Evolutionary conservation across 2,329 filamentous ascomycete genomes (phyloP).

Genomic region (Fusarium algeriense): DNA sequence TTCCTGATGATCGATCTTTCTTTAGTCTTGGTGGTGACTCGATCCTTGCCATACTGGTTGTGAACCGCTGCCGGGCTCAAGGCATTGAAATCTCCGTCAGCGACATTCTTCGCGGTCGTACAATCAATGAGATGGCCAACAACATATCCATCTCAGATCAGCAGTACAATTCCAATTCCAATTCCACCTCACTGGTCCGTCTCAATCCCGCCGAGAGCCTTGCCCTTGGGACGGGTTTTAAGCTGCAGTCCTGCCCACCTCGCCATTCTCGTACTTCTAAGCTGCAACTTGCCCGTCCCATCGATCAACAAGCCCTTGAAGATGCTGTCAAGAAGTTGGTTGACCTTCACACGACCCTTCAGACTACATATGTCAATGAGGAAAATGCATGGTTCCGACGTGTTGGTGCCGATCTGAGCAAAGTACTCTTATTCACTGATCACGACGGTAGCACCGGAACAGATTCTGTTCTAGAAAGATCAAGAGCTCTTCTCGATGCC

Average conservation of each 20-base stretch:
- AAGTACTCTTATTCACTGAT: neutral
- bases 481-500: neutral
- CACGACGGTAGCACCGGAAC: neutral
- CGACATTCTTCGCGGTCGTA: neutral
- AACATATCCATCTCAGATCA: neutral
- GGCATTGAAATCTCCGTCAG: neutral
- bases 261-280: neutral
- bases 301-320: neutral
- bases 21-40: constrained; percentile 3
- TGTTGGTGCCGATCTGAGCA: neutral
- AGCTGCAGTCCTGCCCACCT: neutral
- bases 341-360: neutral
- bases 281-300: neutral
- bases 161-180: neutral
- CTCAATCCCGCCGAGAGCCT: neutral
- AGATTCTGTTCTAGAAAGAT: neutral
- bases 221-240: neutral
- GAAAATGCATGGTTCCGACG: neutral
- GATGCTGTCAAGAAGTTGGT: neutral
- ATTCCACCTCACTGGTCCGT: neutral
- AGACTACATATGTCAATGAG: neutral
- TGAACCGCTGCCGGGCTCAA: constrained; percentile 3
- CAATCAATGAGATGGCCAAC: neutral
- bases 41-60: neutral
- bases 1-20: constrained; percentile 1